Evolutionary conservation across 352 stramenopile genomes (phyloP).

Genomic region (Globisporangium viniferum): DNA sequence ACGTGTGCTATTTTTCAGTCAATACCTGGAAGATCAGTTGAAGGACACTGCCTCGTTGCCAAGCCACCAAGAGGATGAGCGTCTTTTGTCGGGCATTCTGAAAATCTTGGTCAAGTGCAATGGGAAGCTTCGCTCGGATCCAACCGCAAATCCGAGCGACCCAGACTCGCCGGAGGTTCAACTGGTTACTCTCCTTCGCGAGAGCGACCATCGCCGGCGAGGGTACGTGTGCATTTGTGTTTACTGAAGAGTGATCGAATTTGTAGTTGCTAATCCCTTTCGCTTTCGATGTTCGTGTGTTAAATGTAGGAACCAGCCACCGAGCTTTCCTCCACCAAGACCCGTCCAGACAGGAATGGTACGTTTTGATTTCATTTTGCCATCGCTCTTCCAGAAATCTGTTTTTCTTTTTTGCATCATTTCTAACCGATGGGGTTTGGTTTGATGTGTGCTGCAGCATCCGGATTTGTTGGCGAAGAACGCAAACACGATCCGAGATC

Average conservation of each 20-base stretch:
- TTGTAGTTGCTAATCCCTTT: too few species aligned
- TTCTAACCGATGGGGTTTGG: background rate
- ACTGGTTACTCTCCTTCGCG: slow-evolving; percentile 59
- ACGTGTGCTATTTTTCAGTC: slow-evolving; percentile 12
- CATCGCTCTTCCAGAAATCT: background rate
- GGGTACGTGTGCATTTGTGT: slow-evolving; percentile 23
- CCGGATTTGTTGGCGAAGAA: slow-evolving; percentile 47
- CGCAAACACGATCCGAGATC: slow-evolving; percentile 54
- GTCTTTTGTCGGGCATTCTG: slow-evolving; percentile 65
- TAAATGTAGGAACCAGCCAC: slow-evolving; percentile 28
- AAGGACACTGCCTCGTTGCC: slow-evolving; percentile 25
- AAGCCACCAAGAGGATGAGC: slow-evolving; percentile 58
- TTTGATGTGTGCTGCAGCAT: slow-evolving; percentile 31
- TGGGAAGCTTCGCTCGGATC: slow-evolving; percentile 61
- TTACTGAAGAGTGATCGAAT: too few species aligned
- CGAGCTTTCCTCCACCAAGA: slow-evolving; percentile 45
- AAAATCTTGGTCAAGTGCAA: slow-evolving; percentile 77
- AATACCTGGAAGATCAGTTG: slow-evolving; percentile 64
- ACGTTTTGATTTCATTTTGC: slow-evolving; percentile 7
- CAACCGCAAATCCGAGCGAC: slow-evolving; percentile 44
- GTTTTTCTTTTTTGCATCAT: background rate
- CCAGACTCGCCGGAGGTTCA: slow-evolving; percentile 62
- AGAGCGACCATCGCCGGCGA: slow-evolving; percentile 66
- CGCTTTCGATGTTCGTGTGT: background rate
- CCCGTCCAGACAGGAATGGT: slow-evolving; percentile 37